A percentile compares a stretch with the other conserved stretches of the same genome.
Evolutionary conservation across 441 rosid species (phyloP).

Genomic region (Gossypium davidsonii): DNA sequence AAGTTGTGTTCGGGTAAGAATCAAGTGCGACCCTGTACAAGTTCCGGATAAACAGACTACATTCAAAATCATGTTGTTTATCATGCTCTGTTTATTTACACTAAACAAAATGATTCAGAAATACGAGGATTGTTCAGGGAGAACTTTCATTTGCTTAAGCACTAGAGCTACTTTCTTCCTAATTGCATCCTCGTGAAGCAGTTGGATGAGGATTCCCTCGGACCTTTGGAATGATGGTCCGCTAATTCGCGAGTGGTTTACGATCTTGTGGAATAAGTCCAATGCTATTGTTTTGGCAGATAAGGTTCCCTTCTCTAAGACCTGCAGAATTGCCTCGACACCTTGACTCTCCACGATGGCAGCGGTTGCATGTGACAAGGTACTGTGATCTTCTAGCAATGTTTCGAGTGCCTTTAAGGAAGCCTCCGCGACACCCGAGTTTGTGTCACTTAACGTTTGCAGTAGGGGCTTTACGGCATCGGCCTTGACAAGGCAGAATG

Average conservation of each 20-base stretch:
- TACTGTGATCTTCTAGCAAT: constrained; percentile 32
- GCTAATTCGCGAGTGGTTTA: constrained; percentile 22
- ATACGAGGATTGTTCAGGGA: constrained; percentile 54
- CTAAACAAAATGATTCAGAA: constrained; percentile 23
- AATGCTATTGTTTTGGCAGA: constrained; percentile 42
- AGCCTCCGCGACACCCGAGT: constrained; percentile 44
- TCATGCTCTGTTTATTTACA: background rate
- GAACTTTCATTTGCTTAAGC: constrained; percentile 36
- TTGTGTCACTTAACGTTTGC: constrained; percentile 33
- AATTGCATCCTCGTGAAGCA: constrained; percentile 34
- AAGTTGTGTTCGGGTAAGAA: background rate
- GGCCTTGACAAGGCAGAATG: constrained; percentile 49
- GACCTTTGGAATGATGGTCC: constrained; percentile 23
- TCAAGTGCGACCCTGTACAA: background rate
- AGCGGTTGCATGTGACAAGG: constrained; percentile 30
- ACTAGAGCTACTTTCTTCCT: constrained; percentile 42
- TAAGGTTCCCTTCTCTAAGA: constrained; percentile 42
- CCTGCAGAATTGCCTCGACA: constrained; percentile 33
- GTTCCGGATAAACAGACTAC: background rate
- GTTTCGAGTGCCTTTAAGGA: constrained; percentile 48
- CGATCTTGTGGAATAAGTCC: constrained; percentile 39
- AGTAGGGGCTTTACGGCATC: constrained; percentile 48
- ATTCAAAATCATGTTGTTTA: background rate
- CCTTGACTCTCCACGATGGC: constrained; percentile 43
- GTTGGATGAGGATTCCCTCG: constrained; percentile 44